A percentile compares a stretch with the other conserved stretches of the same genome.
Conservation (phyloP, 352 stramenopile species). For the Phytopythium kandeliae region DNA sequence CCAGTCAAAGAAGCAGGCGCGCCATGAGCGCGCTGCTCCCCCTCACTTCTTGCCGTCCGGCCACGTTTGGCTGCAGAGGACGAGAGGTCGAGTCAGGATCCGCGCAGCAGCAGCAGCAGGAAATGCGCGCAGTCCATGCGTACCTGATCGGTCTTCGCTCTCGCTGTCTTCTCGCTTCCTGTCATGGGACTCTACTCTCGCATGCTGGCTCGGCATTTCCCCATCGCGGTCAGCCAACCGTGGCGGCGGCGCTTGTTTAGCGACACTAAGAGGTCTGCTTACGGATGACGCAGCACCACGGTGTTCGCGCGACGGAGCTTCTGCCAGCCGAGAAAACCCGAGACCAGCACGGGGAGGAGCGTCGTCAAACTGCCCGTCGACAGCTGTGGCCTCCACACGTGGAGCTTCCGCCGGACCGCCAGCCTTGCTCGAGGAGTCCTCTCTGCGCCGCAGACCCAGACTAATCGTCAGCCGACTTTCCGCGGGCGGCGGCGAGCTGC, state of each 20-base stretch:
- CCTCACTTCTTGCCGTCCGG: slow-evolving; percentile 12
- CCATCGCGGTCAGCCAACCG: not conserved
- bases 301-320: too few relatives aligned
- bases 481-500: not conserved
- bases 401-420: not conserved
- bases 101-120: not conserved
- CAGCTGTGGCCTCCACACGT: slow-evolving; percentile 1
- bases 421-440: slow-evolving; percentile 19
- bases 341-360: slow-evolving; percentile 22
- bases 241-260: slow-evolving; percentile 15
- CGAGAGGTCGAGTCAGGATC: not conserved
- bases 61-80: not conserved
- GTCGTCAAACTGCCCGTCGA: slow-evolving; percentile 56
- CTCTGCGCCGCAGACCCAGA: slow-evolving; percentile 27
- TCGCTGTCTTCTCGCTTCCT: slow-evolving; percentile 2
- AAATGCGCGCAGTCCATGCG: not conserved
- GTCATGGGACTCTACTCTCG: not conserved
- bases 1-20: slow-evolving; percentile 7
- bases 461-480: not conserved
- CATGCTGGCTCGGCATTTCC: not conserved
- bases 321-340: slow-evolving; percentile 15
- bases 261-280: slow-evolving; percentile 27
- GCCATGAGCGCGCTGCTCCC: slow-evolving; percentile 14
- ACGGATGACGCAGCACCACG: too few relatives aligned
- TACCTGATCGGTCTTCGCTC: slow-evolving; percentile 6